Evolutionary conservation across 169 alveolate species (phyloP), one percentile per base, ranked within the genome.

Genomic region (Besnoitia besnoiti): DNA sequence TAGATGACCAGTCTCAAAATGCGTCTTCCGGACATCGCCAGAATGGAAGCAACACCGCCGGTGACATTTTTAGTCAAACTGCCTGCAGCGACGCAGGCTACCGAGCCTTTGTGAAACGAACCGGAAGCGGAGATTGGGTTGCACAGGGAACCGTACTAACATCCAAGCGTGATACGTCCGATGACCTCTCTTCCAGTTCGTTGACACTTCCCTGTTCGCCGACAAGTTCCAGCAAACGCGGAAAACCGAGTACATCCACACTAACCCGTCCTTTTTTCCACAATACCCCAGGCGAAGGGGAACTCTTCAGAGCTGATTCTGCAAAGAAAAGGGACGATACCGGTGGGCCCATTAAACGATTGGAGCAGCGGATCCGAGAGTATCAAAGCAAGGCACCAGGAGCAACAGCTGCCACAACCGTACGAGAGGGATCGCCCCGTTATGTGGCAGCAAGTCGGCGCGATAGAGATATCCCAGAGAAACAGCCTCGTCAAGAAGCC

Each of bases 321-420:
- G 73, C 3, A 27, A 55, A 24, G 27, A 3, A 33, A 33, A 33
- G n/a, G 35, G 73, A 55, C 21, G 61, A 50, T 55, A 21, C 73
- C 73, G 5, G 27, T 27, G 73, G n/a, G 27, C 73, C 73, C 73
- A 55, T 55, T 2, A 55, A 55, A 55, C 73, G 73, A 24, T 33
- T 55, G 35, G 73, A 55, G 5, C 73, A 55, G 73, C 16, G 73
- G 27, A 55, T 55, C 73, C 16, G 73, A 55, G 73, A 55, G 73
- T 55, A 55, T 33, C 73, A 55, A 21, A 55, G 73, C 30, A 55
- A 55, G 73, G 73, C 73, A 2, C 73, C 73, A 55, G 73, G 73
- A 55, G 73, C 73, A 55, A 55, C 73, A 55, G 73, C n/a, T n/a
- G n/a, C 73, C 73, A 21, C 73, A 55, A 24, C 73, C 30, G 73